A percentile compares a stretch with the other conserved stretches of the same genome.
phyloP scores from a whole-genome alignment of 768 basidiomycete species.

The Collybia nuda region DNA sequence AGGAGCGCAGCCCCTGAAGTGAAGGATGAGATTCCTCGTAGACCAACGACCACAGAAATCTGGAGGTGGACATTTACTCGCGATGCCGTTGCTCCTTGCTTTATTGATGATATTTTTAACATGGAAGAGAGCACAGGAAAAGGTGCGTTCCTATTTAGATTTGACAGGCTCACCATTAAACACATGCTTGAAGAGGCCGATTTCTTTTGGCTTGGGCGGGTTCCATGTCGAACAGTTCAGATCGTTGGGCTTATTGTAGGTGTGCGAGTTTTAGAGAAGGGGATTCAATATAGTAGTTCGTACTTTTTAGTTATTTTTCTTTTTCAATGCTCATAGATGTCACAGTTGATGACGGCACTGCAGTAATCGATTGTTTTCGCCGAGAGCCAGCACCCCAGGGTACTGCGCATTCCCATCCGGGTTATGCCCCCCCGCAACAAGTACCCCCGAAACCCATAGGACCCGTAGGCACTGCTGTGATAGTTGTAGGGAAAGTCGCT shows the following conservation, averaged over 20 bases:
- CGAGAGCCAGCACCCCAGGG: slow-evolving; percentile 22
- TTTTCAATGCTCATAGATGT: background rate
- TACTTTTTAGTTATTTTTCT: background rate
- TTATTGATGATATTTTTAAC: slow-evolving; percentile 47
- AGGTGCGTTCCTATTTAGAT: slow-evolving; percentile 2
- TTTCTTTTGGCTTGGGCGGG: slow-evolving; percentile 70
- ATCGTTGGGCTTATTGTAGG: slow-evolving; percentile 69
- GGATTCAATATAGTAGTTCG: slow-evolving; percentile 59
- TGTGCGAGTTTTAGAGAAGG: slow-evolving; percentile 56
- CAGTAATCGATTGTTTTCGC: slow-evolving; percentile 66
- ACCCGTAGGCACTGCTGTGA: slow-evolving; percentile 45
- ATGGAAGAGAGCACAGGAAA: slow-evolving; percentile 36
- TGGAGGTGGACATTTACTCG: slow-evolving; percentile 59
- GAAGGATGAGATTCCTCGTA: background rate
- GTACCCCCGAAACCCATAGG: slow-evolving; percentile 34
- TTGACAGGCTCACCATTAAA: background rate
- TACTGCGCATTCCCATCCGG: too few species aligned
- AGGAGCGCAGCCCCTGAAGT: slow-evolving; percentile 4
- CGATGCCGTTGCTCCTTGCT: slow-evolving; percentile 56
- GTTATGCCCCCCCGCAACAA: too few species aligned
- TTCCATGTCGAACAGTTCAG: slow-evolving; percentile 66
- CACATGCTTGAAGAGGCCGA: slow-evolving; percentile 40
- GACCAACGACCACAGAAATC: slow-evolving; percentile 26
- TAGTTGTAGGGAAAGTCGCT: slow-evolving; percentile 45
- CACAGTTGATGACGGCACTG: slow-evolving; percentile 78